Evolutionary conservation across 345 rosid genomes (phyloP).

Genomic region (Citrus hindsii): DNA sequence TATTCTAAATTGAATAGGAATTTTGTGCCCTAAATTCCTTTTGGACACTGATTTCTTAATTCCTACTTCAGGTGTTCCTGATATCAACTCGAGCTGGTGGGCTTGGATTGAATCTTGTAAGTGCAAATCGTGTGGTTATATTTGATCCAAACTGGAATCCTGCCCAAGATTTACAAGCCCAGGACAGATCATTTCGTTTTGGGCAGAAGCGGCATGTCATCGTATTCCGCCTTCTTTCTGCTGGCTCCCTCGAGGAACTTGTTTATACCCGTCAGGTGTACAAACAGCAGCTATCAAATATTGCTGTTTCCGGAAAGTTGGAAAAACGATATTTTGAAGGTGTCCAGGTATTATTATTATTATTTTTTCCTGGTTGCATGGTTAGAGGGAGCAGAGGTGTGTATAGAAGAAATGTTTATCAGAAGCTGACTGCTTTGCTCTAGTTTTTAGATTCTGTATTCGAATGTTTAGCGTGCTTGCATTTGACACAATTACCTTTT

Average conservation of each 20-base stretch:
- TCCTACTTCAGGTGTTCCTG: conserved; percentile 69
- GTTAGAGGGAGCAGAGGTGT: background rate
- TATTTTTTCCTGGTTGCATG: background rate
- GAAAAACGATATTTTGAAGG: conserved; percentile 94
- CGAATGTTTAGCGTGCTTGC: background rate
- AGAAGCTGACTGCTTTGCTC: background rate
- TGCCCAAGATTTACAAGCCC: conserved; percentile 89
- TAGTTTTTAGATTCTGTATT: background rate
- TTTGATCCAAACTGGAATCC: conserved; percentile 99
- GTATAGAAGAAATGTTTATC: background rate
- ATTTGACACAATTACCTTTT: conserved; percentile 7
- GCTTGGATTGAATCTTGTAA: conserved; percentile 94
- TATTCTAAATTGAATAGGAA: background rate
- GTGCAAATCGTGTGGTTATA: conserved; percentile 92
- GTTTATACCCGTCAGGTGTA: conserved; percentile 89
- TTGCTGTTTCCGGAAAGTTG: conserved; percentile 94
- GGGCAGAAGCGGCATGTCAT: conserved; percentile 85
- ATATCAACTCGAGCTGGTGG: conserved; percentile 99
- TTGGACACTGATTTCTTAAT: conserved; percentile 7
- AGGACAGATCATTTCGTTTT: conserved; percentile 83
- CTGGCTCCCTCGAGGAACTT: conserved; percentile 94
- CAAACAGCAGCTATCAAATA: conserved; percentile 94
- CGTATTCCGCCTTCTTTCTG: conserved; percentile 89
- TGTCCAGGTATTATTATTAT: conserved; percentile 58
- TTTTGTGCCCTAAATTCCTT: background rate